A percentile compares a stretch with the other conserved stretches of the same genome.
Evolutionary conservation across 2,329 filamentous ascomycete genomes (phyloP).

Genomic region (Fusarium brachygibbosum): DNA sequence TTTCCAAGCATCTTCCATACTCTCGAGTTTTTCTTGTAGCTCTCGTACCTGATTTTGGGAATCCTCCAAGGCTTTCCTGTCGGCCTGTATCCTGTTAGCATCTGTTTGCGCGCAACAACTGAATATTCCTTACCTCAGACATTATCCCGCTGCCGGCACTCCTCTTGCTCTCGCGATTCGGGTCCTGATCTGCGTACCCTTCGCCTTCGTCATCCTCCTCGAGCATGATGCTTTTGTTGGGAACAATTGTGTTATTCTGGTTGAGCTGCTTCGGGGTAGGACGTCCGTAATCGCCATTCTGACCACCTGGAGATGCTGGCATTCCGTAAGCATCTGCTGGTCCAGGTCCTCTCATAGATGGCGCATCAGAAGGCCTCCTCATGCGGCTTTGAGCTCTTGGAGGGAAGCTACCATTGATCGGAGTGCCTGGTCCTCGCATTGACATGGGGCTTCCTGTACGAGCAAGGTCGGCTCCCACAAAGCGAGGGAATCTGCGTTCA

Average conservation of each 20-base stretch:
- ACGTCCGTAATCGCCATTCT: conserved; percentile 76
- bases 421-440: conserved; percentile 73
- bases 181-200: conserved; percentile 65
- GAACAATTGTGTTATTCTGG: conserved; percentile 95
- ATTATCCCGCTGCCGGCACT: conserved; percentile 49
- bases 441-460: conserved; percentile 78
- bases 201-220: conserved; percentile 88
- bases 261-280: conserved; percentile 87
- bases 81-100: conserved; percentile 60
- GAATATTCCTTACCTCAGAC: conserved; percentile 57
- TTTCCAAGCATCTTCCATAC: conserved; percentile 77
- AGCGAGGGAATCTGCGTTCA: conserved; percentile 88
- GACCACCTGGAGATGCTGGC: conserved; percentile 70
- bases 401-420: conserved; percentile 69
- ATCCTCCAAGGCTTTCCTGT: conserved; percentile 81
- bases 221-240: conserved; percentile 97
- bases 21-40: conserved; percentile 79
- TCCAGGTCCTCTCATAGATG: conserved; percentile 67
- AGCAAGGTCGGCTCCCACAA: conserved; percentile 77
- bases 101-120: conserved; percentile 5
- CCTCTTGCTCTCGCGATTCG: conserved; percentile 51
- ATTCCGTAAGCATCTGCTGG: conserved; percentile 63
- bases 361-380: conserved; percentile 72
- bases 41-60: conserved; percentile 83
- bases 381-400: conserved; percentile 67